A percentile compares a stretch with the other conserved stretches of the same genome.
These are phyloP conservation scores for Phytophthora multivora DNA, from an alignment of 352 stramenopile species.

Conservation along the genomic window DNA sequence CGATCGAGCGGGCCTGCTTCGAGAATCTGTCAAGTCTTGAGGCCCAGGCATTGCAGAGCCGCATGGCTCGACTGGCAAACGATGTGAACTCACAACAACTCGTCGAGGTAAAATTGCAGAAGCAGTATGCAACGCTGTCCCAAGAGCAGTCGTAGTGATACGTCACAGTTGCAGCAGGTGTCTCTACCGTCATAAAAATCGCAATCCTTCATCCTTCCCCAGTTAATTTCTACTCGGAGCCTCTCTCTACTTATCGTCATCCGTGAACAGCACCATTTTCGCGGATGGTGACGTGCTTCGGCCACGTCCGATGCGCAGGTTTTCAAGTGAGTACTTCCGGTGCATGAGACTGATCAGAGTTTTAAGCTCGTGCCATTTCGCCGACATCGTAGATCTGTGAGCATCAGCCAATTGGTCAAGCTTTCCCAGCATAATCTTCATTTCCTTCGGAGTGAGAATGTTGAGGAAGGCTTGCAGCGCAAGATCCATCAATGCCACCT, in stretches of 20 bases:
- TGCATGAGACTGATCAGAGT: slow-evolving; percentile 86
- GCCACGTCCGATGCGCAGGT: slow-evolving; percentile 68
- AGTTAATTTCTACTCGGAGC: slow-evolving; percentile 18
- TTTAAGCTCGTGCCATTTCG: slow-evolving; percentile 88
- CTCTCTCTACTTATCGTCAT: slow-evolving; percentile 26
- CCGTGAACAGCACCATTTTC: slow-evolving; percentile 53
- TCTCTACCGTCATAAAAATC: slow-evolving; percentile 7
- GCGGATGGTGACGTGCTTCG: slow-evolving; percentile 40
- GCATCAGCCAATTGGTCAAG: slow-evolving; percentile 69
- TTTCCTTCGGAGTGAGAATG: slow-evolving; percentile 70
- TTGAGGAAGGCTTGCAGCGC: slow-evolving; percentile 82
- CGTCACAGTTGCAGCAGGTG: background rate
- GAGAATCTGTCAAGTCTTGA: slow-evolving; percentile 63
- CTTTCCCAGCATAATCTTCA: slow-evolving; percentile 71
- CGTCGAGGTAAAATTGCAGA: slow-evolving; percentile 80
- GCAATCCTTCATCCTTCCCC: slow-evolving; percentile 2
- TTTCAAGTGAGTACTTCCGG: slow-evolving; percentile 84
- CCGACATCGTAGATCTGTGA: slow-evolving; percentile 82
- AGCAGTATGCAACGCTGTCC: slow-evolving; percentile 64
- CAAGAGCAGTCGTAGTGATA: slow-evolving; percentile 32
- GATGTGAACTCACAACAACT: slow-evolving; percentile 81
- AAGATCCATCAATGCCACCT: slow-evolving; percentile 84
- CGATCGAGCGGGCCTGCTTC: slow-evolving; percentile 76
- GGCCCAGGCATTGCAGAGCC: slow-evolving; percentile 53
- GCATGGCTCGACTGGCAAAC: slow-evolving; percentile 67